Percentiles rank a stretch among this genome's conserved stretches.
phyloP scores from a whole-genome alignment of 2,329 filamentous ascomycete genomes.

The Incumbomyces lentus region DNA sequence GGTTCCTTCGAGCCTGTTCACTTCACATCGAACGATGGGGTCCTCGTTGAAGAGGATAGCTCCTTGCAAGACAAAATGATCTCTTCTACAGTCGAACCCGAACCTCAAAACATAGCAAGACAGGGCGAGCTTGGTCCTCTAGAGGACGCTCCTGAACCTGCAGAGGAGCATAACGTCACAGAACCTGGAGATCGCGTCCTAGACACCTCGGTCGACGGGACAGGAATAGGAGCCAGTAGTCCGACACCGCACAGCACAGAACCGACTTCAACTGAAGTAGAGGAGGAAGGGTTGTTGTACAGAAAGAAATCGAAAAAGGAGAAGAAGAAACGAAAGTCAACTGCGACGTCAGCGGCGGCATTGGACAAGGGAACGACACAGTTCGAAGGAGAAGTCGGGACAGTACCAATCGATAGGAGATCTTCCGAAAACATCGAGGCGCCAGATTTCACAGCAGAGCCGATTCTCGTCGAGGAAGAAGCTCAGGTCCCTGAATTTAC shows the following conservation, averaged over 20 bases:
- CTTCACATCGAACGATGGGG: too few relatives aligned
- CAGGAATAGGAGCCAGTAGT: too few relatives aligned
- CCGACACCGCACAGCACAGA: too few relatives aligned
- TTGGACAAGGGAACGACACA: background rate
- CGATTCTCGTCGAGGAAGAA: background rate
- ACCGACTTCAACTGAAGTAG: background rate
- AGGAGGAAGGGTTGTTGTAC: conserved; percentile 1
- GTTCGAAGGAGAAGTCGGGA: background rate
- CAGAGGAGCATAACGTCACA: too few relatives aligned
- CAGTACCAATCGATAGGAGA: background rate
- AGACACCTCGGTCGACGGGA: too few relatives aligned
- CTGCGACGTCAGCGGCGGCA: background rate
- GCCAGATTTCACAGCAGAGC: background rate
- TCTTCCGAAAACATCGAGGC: background rate
- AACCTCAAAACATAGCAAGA: too few relatives aligned
- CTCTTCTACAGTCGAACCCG: too few relatives aligned
- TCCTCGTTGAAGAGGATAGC: too few relatives aligned
- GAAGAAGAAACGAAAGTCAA: conserved; percentile 23
- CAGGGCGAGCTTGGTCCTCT: too few relatives aligned
- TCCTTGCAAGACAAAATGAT: too few relatives aligned
- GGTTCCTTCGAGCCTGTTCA: background rate
- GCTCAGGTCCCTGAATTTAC: background rate
- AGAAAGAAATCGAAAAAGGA: conserved; percentile 20
- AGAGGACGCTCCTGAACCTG: too few relatives aligned
- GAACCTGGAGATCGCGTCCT: background rate